Conservation (phyloP, 352 stramenopile genomes). For the Albugo candida region DNA sequence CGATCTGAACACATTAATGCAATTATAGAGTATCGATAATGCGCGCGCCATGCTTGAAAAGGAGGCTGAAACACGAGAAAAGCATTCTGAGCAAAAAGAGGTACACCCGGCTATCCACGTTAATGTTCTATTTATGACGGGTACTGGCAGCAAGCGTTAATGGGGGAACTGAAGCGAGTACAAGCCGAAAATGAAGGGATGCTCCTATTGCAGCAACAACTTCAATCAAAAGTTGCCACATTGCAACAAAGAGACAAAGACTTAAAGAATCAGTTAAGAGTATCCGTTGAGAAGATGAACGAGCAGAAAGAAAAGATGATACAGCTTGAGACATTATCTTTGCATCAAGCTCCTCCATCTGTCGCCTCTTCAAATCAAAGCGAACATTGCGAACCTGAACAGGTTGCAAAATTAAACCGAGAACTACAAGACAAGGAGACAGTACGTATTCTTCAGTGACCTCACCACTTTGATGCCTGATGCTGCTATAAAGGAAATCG, state of each 20-base stretch:
- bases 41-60: too few species aligned
- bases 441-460: neutral
- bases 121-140: too few species aligned
- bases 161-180: too few species aligned
- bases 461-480: neutral
- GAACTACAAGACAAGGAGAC: neutral
- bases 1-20: constrained; percentile 1
- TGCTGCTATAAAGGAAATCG: constrained; percentile 28
- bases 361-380: constrained; percentile 1
- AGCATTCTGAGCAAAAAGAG: too few species aligned
- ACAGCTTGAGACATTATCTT: neutral
- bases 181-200: too few species aligned
- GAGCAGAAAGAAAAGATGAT: neutral
- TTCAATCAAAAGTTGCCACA: too few species aligned
- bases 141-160: too few species aligned
- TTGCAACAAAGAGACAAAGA: too few species aligned
- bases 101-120: neutral
- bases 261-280: too few species aligned
- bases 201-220: too few species aligned
- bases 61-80: too few species aligned
- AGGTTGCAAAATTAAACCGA: neutral
- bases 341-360: constrained; percentile 1
- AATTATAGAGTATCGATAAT: neutral
- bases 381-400: neutral
- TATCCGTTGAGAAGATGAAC: too few species aligned